phyloP scores from a whole-genome alignment of 2,329 filamentous ascomycete genomes.

The Phialophora chinensis region DNA sequence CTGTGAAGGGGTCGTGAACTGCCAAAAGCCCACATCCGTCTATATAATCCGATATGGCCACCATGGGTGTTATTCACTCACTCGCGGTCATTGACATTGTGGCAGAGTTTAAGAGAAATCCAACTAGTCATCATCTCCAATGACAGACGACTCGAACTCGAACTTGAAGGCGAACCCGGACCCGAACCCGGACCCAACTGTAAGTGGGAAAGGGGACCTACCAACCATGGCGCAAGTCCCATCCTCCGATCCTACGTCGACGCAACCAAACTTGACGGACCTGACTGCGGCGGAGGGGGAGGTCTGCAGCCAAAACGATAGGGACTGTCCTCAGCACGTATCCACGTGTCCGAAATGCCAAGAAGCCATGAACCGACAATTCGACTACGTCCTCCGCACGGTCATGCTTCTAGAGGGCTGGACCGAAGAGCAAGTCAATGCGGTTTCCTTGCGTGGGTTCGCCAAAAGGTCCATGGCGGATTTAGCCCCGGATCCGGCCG shows the following conservation, averaged over 20 bases:
- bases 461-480: background rate
- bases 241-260: background rate
- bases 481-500: background rate
- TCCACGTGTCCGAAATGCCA: background rate
- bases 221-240: background rate
- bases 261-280: background rate
- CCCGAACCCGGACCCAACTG: background rate
- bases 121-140: too few species aligned
- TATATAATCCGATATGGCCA: background rate
- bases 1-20: background rate
- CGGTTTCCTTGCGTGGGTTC: background rate
- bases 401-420: background rate
- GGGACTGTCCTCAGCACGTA: background rate
- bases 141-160: background rate
- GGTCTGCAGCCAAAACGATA: background rate
- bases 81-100: background rate
- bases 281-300: background rate
- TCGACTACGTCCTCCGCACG: background rate
- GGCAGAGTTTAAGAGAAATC: background rate
- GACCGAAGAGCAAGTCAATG: background rate
- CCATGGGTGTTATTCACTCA: background rate
- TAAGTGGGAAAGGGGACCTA: background rate
- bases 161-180: background rate
- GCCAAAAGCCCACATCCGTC: background rate
- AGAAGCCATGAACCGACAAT: background rate